phyloP scores from a whole-genome alignment of 2,329 filamentous ascomycete genomes.

The Myriosclerotinia duriaeana region DNA sequence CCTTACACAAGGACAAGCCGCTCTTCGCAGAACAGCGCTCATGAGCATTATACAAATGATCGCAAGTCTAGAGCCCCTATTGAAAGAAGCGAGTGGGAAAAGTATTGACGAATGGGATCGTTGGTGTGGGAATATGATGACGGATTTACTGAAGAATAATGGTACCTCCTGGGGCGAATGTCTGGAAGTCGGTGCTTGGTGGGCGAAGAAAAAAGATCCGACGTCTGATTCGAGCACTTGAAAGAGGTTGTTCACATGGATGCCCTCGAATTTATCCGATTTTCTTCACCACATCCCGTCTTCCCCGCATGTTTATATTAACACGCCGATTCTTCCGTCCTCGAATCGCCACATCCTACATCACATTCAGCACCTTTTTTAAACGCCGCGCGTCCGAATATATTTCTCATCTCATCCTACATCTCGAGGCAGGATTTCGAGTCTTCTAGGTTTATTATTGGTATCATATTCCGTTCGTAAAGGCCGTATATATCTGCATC shows the following conservation, averaged over 20 bases:
- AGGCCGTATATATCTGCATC: background rate
- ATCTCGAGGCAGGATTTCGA: background rate
- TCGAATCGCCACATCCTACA: background rate
- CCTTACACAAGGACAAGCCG: slow-evolving; percentile 61
- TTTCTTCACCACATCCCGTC: background rate
- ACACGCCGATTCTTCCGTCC: background rate
- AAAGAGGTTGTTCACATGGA: background rate
- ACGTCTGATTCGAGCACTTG: slow-evolving; percentile 16
- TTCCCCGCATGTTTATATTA: background rate
- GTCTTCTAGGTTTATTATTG: background rate
- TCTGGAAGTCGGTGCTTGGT: slow-evolving; percentile 83
- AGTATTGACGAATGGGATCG: slow-evolving; percentile 88
- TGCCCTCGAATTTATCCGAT: background rate
- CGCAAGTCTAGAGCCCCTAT: slow-evolving; percentile 77
- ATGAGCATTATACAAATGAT: slow-evolving; percentile 80
- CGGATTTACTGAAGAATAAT: slow-evolving; percentile 74
- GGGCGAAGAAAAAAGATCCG: slow-evolving; percentile 78
- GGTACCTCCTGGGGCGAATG: slow-evolving; percentile 83
- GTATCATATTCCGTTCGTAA: background rate
- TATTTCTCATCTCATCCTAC: background rate
- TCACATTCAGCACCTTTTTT: background rate
- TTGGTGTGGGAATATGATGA: slow-evolving; percentile 86
- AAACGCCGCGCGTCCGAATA: background rate
- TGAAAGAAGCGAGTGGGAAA: slow-evolving; percentile 81
- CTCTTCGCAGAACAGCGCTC: slow-evolving; percentile 76